A percentile compares a stretch with the other conserved stretches of the same genome.
These are phyloP conservation scores for Myriosclerotinia curreyana DNA, from an alignment of 2,329 filamentous ascomycete species.

Conservation along the genomic window DNA sequence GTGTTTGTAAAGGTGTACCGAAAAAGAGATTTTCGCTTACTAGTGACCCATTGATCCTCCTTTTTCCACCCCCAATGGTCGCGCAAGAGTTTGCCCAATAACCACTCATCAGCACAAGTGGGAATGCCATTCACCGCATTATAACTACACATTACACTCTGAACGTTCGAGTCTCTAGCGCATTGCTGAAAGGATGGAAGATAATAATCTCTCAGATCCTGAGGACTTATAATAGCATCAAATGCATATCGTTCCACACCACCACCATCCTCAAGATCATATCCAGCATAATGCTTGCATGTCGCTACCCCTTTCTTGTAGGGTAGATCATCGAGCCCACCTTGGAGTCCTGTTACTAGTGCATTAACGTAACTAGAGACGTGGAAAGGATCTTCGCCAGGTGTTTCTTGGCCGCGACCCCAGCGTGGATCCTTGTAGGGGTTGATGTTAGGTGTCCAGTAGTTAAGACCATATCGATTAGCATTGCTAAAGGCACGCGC, in stretches of 20 bases:
- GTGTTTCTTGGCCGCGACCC: slow-evolving; percentile 60
- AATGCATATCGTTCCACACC: slow-evolving; percentile 50
- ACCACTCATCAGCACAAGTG: slow-evolving; percentile 59
- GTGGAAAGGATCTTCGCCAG: slow-evolving; percentile 54
- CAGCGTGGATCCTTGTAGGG: slow-evolving; percentile 61
- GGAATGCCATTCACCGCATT: slow-evolving; percentile 65
- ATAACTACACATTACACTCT: slow-evolving; percentile 61
- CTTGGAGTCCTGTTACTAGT: slow-evolving; percentile 54
- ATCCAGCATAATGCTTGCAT: slow-evolving; percentile 59
- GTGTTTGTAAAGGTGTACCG: fast-evolving
- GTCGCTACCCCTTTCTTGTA: slow-evolving; percentile 51
- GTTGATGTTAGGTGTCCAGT: slow-evolving; percentile 67
- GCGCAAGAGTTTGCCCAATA: slow-evolving; percentile 62
- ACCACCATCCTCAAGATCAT: slow-evolving; percentile 51
- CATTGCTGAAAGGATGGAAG: slow-evolving; percentile 63
- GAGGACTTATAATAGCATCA: slow-evolving; percentile 54
- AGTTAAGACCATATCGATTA: slow-evolving; percentile 54
- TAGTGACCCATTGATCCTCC: slow-evolving; percentile 55
- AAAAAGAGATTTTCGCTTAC: background rate
- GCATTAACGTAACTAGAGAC: slow-evolving; percentile 51
- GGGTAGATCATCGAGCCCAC: slow-evolving; percentile 41
- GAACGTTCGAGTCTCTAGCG: slow-evolving; percentile 54
- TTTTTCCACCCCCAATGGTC: slow-evolving; percentile 63
- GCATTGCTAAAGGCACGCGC: slow-evolving; percentile 63
- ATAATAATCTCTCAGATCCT: slow-evolving; percentile 67